Base-by-base conservation (phyloP, 768 basidiomycete genomes). In the Leccinum uliginosum region DNA sequence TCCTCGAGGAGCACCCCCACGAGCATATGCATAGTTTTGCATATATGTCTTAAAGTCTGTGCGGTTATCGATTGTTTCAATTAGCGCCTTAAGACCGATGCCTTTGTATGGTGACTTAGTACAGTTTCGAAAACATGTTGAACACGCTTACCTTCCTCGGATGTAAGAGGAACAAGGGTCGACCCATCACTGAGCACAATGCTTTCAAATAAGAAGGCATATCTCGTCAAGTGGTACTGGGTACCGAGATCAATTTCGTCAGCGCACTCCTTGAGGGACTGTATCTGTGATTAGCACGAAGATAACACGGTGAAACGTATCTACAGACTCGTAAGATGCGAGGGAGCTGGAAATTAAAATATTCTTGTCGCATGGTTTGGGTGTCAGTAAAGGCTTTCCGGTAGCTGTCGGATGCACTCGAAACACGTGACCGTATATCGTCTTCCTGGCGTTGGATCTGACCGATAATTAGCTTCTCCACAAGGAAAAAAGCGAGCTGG, bases 161-260 rank as follows among this genome's bases (percentile, higher is more conserved):
- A 72, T 44, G 80, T 73, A 3, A 92, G 86, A 44, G 91, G 84
- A 30, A 85, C 83, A 23, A 99, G 74, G 2, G 89, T 89, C 1
- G 86, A 81, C 2, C 93, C 97, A 59, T 99, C 97, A 62, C 84
- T 89, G 19, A 98, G 77, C 3, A 97, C 81, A 24, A 91, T 87
- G 63, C 87, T 91, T 72, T 99, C 97, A 65, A 90, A 95, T 23
- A 98, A 75, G 74, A 93, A 98, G 1, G 93, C 91, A 71, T 97
- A 98, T 72, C 95, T 82, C 1, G 93, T 89, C 48, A 98, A 77
- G 72, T 98, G 96, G 71, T 98, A 99, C 73, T 98, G 96, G 4
- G 92, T 94, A n/a, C 95, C 97, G 45, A 97, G 78, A 71, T 99
- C 97, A 53, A 98, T 85, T 73, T 99, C 97, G 65, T 98, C 96